Conservation (phyloP, 2,329 filamentous ascomycete species). For the Laburnicola sp. region DNA sequence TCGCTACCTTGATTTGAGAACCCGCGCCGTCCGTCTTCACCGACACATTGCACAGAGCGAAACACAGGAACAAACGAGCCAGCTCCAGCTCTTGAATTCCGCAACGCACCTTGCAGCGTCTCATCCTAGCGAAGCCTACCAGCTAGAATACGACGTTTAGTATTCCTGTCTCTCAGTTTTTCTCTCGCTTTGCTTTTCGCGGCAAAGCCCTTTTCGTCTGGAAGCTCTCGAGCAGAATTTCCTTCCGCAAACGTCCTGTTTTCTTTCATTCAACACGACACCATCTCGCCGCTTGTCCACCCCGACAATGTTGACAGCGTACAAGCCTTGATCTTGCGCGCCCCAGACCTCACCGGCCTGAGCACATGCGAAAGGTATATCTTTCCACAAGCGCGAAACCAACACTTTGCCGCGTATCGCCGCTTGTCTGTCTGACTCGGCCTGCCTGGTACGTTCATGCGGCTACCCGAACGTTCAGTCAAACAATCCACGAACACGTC, state of each 20-base stretch:
- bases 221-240: conserved; percentile 33
- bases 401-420: conserved; percentile 22
- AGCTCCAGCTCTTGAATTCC: conserved; percentile 35
- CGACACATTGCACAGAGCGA: conserved; percentile 26
- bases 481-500: conserved; percentile 45
- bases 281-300: conserved; percentile 34
- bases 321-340: conserved; percentile 33
- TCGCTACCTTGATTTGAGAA: conserved; percentile 16
- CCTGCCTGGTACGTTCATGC: conserved; percentile 37
- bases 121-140: conserved; percentile 23
- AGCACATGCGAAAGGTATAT: conserved; percentile 42
- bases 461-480: conserved; percentile 33
- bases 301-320: conserved; percentile 35
- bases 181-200: conserved; percentile 42
- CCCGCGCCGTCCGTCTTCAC: conserved; percentile 14
- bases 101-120: conserved; percentile 35
- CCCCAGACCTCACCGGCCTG: conserved; percentile 24
- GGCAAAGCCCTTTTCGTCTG: conserved; percentile 30
- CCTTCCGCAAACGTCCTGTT: conserved; percentile 39
- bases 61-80: conserved; percentile 30
- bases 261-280: conserved; percentile 29
- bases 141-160: conserved; percentile 32
- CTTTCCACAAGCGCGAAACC: conserved; percentile 29
- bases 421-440: conserved; percentile 40
- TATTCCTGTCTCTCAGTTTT: conserved; percentile 35